These are phyloP conservation scores for Arthrobotrys sphaeroides DNA, from an alignment of 2,329 filamentous ascomycete genomes.

Conservation along the genomic window DNA sequence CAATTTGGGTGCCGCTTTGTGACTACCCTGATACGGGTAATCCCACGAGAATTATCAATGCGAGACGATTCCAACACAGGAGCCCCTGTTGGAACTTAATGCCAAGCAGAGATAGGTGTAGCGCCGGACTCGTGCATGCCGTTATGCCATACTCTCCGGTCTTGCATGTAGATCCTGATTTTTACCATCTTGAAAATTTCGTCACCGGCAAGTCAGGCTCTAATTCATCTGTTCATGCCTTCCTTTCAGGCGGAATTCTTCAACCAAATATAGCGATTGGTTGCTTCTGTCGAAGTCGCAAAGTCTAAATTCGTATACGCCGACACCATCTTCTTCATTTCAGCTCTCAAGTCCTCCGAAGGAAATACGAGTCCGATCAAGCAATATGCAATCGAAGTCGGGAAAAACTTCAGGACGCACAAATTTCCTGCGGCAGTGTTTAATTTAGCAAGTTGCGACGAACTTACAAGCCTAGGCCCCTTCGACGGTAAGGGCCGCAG, in stretches of 20 bases:
- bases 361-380: not conserved
- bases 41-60: not conserved
- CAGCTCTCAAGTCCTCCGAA: not conserved
- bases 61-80: conserved; percentile 13
- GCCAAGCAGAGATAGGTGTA: conserved; percentile 3
- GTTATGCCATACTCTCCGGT: conserved; percentile 7
- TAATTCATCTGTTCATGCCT: conserved; percentile 1
- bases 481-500: not conserved
- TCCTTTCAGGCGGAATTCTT: not conserved
- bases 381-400: not conserved
- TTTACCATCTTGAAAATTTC: not conserved
- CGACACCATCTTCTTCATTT: not conserved
- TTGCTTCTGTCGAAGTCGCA: not conserved
- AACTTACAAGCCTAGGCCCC: not conserved
- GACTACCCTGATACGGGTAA: not conserved
- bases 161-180: conserved; percentile 3
- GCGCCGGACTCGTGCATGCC: not conserved
- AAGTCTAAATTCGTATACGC: not conserved
- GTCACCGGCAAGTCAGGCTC: not conserved
- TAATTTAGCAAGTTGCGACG: conserved; percentile 12
- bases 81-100: conserved; percentile 12
- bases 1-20: conserved; percentile 9
- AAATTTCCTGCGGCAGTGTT: not conserved
- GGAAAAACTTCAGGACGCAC: not conserved
- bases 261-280: not conserved